These are phyloP conservation scores for Penicillium sp. DNA, from an alignment of 2,329 filamentous ascomycete genomes.

Conservation along the genomic window DNA sequence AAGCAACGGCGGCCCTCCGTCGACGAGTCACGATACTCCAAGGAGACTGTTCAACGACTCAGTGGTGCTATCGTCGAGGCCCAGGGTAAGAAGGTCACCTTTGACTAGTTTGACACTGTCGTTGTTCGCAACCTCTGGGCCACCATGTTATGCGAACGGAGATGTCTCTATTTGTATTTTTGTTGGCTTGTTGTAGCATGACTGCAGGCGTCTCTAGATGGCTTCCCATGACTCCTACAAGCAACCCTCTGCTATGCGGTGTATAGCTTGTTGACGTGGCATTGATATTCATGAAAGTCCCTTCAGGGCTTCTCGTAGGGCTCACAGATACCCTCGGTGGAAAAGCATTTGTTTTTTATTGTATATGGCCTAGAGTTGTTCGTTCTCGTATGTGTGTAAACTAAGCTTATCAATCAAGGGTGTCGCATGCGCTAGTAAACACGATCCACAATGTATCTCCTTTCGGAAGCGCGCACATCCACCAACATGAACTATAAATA, in stretches of 20 bases:
- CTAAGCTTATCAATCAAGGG: constrained; percentile 19
- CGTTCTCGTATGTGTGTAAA: not conserved
- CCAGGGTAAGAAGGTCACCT: constrained; percentile 78
- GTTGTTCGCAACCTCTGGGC: not conserved
- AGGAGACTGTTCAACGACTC: constrained; percentile 62
- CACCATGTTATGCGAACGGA: not conserved
- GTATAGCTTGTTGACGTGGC: constrained; percentile 16
- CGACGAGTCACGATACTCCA: constrained; percentile 49
- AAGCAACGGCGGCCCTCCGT: constrained; percentile 30
- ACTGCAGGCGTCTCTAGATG: constrained; percentile 1
- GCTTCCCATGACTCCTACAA: constrained; percentile 3
- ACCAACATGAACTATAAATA: constrained; percentile 5
- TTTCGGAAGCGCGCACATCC: constrained; percentile 1
- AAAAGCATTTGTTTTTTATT: constrained; percentile 3
- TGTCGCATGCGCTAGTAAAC: constrained; percentile 9
- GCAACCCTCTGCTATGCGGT: constrained; percentile 11
- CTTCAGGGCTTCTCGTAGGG: not conserved
- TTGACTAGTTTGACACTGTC: constrained; percentile 59
- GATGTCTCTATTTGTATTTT: not conserved
- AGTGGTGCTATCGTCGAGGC: constrained; percentile 78
- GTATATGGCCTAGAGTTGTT: not conserved
- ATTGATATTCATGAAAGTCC: constrained; percentile 1
- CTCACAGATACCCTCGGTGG: constrained; percentile 8
- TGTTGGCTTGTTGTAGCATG: constrained; percentile 2
- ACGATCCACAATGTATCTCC: constrained; percentile 13